These are phyloP conservation scores for Triglochin maritima DNA, from an alignment of 106 monocot species.

Conservation along the genomic window DNA sequence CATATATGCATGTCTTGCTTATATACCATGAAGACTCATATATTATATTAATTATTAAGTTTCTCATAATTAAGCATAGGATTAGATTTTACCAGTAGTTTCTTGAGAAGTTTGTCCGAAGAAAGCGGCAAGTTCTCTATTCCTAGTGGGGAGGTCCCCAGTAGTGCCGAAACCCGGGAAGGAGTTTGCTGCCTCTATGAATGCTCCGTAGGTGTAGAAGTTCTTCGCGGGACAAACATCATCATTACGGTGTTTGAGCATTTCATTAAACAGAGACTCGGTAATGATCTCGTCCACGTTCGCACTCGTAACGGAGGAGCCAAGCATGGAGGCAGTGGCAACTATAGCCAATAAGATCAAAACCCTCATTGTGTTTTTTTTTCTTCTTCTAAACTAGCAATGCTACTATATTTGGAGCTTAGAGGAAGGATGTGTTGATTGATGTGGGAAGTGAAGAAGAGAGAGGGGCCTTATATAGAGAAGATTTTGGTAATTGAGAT, in stretches of 20 bases:
- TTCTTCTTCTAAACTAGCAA: too few relatives aligned
- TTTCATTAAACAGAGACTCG: constrained; percentile 10
- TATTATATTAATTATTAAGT: neutral
- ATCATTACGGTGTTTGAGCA: constrained; percentile 17
- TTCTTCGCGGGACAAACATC: constrained; percentile 4
- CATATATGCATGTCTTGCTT: neutral
- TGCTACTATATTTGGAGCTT: too few relatives aligned
- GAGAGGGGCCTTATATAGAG: too few relatives aligned
- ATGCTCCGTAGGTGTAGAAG: constrained; percentile 26
- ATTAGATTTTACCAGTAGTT: constrained; percentile 10
- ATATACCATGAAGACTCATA: neutral
- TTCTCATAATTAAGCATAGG: too few relatives aligned
- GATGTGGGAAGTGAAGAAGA: too few relatives aligned
- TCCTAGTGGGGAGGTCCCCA: constrained; percentile 6
- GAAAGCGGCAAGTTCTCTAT: constrained; percentile 23
- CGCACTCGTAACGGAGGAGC: too few relatives aligned
- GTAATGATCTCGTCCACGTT: constrained; percentile 12
- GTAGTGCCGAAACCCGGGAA: constrained; percentile 15
- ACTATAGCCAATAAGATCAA: too few relatives aligned
- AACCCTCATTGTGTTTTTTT: too few relatives aligned
- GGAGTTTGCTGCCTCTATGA: constrained; percentile 11
- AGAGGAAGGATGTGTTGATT: too few relatives aligned
- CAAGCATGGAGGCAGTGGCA: too few relatives aligned
- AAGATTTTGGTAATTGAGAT: too few relatives aligned
- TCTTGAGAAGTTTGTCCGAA: constrained; percentile 23